Evolutionary conservation across 2,329 filamentous ascomycete genomes (phyloP).

Genomic region (Tolypocladium tropicale): DNA sequence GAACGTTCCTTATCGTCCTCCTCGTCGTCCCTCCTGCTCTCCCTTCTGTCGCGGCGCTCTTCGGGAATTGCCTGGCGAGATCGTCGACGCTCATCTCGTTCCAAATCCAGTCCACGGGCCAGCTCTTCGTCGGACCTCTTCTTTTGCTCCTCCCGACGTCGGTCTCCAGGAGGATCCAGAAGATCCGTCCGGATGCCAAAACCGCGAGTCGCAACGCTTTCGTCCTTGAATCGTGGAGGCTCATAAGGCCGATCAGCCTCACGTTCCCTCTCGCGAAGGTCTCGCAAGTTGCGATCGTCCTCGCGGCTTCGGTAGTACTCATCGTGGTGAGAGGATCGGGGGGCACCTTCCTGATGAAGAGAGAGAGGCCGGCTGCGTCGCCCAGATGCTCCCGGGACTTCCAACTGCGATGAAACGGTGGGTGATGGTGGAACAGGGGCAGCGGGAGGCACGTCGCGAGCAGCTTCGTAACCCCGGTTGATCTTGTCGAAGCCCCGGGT

Average conservation of each 20-base stretch:
- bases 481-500: conserved; percentile 64
- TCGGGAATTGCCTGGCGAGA: conserved; percentile 13
- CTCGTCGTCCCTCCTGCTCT: conserved; percentile 18
- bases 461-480: conserved; percentile 40
- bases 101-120: conserved; percentile 15
- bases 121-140: conserved; percentile 21
- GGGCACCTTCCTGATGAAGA: conserved; percentile 39
- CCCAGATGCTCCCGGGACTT: conserved; percentile 6
- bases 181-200: conserved; percentile 40
- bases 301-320: conserved; percentile 39
- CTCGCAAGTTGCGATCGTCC: conserved; percentile 32
- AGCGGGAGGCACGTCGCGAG: conserved; percentile 30
- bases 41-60: conserved; percentile 17
- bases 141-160: conserved; percentile 18
- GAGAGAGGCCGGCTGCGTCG: conserved; percentile 35
- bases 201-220: conserved; percentile 34
- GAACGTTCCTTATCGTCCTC: conserved; percentile 30
- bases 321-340: conserved; percentile 32
- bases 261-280: conserved; percentile 27
- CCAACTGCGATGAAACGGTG: conserved; percentile 9
- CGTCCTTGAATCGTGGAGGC: conserved; percentile 31
- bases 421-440: conserved; percentile 29
- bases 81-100: conserved; percentile 18
- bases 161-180: conserved; percentile 25
- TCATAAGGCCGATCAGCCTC: conserved; percentile 22